A percentile compares a stretch with the other conserved stretches of the same genome.
Conservation (phyloP, 768 basidiomycete genomes). For the Butyriboletus loyo region DNA sequence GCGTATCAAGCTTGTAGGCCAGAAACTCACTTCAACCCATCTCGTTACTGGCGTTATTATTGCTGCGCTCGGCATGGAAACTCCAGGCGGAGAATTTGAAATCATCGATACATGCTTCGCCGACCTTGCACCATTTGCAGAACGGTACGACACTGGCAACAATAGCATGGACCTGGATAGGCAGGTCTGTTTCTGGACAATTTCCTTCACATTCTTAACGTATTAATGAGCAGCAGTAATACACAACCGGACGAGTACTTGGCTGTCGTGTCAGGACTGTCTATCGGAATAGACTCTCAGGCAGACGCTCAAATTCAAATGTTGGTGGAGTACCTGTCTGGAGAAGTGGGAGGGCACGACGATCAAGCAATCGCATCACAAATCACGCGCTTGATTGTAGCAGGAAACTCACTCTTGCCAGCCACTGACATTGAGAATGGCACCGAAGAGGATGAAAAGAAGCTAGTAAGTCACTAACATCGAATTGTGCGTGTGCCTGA, state of each 20-base stretch:
- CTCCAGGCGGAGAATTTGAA: slow-evolving; percentile 86
- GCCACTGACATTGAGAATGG: slow-evolving; percentile 33
- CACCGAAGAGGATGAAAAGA: slow-evolving; percentile 46
- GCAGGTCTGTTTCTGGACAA: slow-evolving; percentile 23
- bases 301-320: slow-evolving; percentile 77
- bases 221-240: slow-evolving; percentile 9
- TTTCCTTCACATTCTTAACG: slow-evolving; percentile 7
- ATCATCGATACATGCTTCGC: slow-evolving; percentile 86
- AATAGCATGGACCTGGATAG: slow-evolving; percentile 72
- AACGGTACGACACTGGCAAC: slow-evolving; percentile 18
- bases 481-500: slow-evolving; percentile 7
- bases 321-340: slow-evolving; percentile 85
- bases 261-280: slow-evolving; percentile 81
- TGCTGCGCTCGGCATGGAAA: slow-evolving; percentile 89
- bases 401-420: slow-evolving; percentile 82
- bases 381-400: slow-evolving; percentile 83
- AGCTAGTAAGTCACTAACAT: slow-evolving; percentile 45
- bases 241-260: slow-evolving; percentile 66
- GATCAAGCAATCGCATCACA: slow-evolving; percentile 65
- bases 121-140: slow-evolving; percentile 62
- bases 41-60: slow-evolving; percentile 92
- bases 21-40: slow-evolving; percentile 52
- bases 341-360: slow-evolving; percentile 70
- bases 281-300: slow-evolving; percentile 61
- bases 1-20: slow-evolving; percentile 83